Evolutionary conservation across 2,329 filamentous ascomycete genomes (phyloP).

Genomic region (Neofusicoccum kwambonambiense): DNA sequence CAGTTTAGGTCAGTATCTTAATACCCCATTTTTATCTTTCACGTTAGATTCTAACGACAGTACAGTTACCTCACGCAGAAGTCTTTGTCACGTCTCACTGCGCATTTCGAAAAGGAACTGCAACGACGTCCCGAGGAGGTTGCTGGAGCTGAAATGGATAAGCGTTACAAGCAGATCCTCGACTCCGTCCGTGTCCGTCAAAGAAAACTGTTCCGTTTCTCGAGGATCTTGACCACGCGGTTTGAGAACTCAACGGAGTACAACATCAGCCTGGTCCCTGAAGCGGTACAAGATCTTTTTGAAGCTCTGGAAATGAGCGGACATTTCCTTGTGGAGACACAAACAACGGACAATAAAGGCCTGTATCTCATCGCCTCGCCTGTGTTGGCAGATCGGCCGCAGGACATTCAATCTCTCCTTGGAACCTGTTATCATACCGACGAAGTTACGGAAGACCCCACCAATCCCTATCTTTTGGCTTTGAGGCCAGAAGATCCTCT

Average conservation of each 20-base stretch:
- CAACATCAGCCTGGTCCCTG: slow-evolving; percentile 73
- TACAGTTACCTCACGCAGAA: slow-evolving; percentile 80
- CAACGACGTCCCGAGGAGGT: slow-evolving; percentile 81
- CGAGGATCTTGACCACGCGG: slow-evolving; percentile 81
- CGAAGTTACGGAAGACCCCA: slow-evolving; percentile 67
- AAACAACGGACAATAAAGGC: slow-evolving; percentile 61
- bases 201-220: slow-evolving; percentile 94
- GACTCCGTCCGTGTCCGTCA: slow-evolving; percentile 96
- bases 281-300: slow-evolving; percentile 71
- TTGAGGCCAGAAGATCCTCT: slow-evolving; percentile 77
- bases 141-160: slow-evolving; percentile 80
- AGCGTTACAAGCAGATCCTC: slow-evolving; percentile 90
- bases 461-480: slow-evolving; percentile 81
- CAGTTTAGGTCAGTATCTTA: slow-evolving; percentile 68
- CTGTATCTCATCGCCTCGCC: slow-evolving; percentile 84
- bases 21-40: too few species aligned
- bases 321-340: slow-evolving; percentile 78
- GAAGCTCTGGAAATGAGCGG: slow-evolving; percentile 77
- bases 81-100: slow-evolving; percentile 80
- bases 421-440: slow-evolving; percentile 73
- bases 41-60: slow-evolving; percentile 21
- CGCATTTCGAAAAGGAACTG: slow-evolving; percentile 89
- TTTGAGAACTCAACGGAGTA: slow-evolving; percentile 98
- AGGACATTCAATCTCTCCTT: slow-evolving; percentile 83
- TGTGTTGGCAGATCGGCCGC: slow-evolving; percentile 68